Evolutionary conservation across 2,329 filamentous ascomycete genomes (phyloP), one percentile per base, ranked within the genome.

Genomic region (Aspergillus puulaauensis): DNA sequence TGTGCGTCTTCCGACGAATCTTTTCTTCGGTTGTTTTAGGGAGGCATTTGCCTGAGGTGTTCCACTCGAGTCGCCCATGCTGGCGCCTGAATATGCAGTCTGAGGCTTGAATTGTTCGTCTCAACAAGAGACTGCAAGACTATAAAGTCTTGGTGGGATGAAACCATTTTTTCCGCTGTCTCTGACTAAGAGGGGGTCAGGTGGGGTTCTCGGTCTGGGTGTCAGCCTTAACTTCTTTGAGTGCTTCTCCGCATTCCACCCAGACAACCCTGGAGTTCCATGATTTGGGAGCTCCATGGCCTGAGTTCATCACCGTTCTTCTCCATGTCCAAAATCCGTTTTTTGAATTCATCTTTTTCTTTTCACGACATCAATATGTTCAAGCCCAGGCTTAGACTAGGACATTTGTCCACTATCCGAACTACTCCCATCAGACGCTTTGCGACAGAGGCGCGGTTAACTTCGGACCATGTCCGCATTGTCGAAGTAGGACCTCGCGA

Each of bases 1-100:
- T 21, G 90, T 85, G 67, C 88, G 86, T 64, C 91, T 83, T 31
- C 95, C 95, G 17, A 99, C 89, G 66, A 99, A 99, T 57, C 93
- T 86, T 76, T 93, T 93, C 80, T 90, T 96, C 21, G 95, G 95
- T 68, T 93, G 89, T 81, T 82, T 73, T 76, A 80, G 61, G 49
- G 60, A 51, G 19, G 40, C 39, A 14, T 54, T 58, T 15, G 55
- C 11, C 8, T 54, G 52, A 14, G 53, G 15, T 1, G n/a, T 41
- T 12, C 57, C 37, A 23, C 35, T 52, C 2, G 57, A 24, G 21
- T 52, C 57, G 6, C 59, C 61, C 59, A 59, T 62, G 31, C 41
- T 61, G 44, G 15, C 14, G 35, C 35, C 35, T 37, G 35, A 17
- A 23, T 44, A 39, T 49, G 43, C n/a, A 3, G 21, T 51, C 17